Evolutionary conservation across 2,329 filamentous ascomycete species (phyloP).

Genomic region (Uncinocarpus reesii): DNA sequence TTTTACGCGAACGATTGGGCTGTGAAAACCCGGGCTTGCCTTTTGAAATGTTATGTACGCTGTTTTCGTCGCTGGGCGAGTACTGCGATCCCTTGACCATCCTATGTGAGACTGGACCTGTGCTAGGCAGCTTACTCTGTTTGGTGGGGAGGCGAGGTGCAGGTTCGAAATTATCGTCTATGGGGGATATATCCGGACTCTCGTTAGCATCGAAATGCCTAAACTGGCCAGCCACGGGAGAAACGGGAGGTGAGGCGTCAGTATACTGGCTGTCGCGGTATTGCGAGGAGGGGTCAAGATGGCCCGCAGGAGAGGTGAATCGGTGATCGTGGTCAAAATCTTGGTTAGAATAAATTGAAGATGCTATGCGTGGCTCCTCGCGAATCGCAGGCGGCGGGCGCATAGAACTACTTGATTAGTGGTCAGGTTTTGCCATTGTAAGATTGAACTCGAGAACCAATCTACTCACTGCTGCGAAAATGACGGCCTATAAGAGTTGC

Average conservation of each 20-base stretch:
- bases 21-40: constrained; percentile 13
- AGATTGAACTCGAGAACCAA: not conserved
- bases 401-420: not conserved
- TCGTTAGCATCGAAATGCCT: constrained; percentile 14
- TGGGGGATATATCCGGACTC: constrained; percentile 35
- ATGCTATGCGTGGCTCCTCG: constrained; percentile 6
- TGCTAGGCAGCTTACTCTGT: constrained; percentile 22
- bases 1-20: constrained; percentile 12
- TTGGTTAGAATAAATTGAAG: constrained; percentile 13
- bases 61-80: not conserved
- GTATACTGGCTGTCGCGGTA: constrained; percentile 22
- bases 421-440: not conserved
- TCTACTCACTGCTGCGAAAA: constrained; percentile 2
- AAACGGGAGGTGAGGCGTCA: constrained; percentile 40
- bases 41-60: not conserved
- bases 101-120: constrained; percentile 10
- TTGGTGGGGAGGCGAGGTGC: constrained; percentile 17
- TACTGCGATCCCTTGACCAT: not conserved
- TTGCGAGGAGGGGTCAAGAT: constrained; percentile 3
- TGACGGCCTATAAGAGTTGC: constrained; percentile 1
- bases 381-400: not conserved
- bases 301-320: not conserved
- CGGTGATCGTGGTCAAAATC: not conserved
- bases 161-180: constrained; percentile 24
- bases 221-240: constrained; percentile 26